Conservation (phyloP, 768 basidiomycete species). For the Postia placenta region DNA sequence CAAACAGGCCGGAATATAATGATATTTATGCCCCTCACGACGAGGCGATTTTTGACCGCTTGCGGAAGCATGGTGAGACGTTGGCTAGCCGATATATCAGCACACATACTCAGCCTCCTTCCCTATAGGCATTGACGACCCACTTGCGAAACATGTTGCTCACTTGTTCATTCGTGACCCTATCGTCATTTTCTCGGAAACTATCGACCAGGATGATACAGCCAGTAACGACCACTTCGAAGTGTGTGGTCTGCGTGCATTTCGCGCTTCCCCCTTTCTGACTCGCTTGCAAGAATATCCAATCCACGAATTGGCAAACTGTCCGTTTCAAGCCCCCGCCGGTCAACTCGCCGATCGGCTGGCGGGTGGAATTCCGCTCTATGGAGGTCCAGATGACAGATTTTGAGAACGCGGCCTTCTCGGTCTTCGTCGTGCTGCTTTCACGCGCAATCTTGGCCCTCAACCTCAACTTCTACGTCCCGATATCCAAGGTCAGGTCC, state of each 20-base stretch:
- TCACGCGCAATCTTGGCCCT: constrained; percentile 91
- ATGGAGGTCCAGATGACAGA: constrained; percentile 99
- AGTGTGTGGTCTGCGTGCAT: constrained; percentile 34
- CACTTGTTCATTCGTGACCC: constrained; percentile 98
- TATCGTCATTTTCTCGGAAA: constrained; percentile 91
- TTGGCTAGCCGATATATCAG: too few species aligned
- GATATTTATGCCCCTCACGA: constrained; percentile 82
- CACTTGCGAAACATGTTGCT: constrained; percentile 86
- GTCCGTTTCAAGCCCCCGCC: constrained; percentile 98
- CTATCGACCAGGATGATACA: constrained; percentile 85
- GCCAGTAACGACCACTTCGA: constrained; percentile 94
- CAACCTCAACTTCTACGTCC: constrained; percentile 91
- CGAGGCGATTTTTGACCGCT: constrained; percentile 60
- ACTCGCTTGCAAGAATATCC: constrained; percentile 65
- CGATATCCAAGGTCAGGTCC: constrained; percentile 91
- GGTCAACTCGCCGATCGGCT: constrained; percentile 86
- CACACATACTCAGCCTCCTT: not conserved
- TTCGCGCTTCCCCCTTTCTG: not conserved
- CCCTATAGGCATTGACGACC: constrained; percentile 68
- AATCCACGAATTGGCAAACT: constrained; percentile 99
- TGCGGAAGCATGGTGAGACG: constrained; percentile 73
- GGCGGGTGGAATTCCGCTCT: constrained; percentile 97
- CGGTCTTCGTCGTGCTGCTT: constrained; percentile 89
- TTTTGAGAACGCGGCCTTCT: constrained; percentile 97
- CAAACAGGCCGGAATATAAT: constrained; percentile 91